Evolutionary conservation across 169 alveolate species (phyloP).

Genomic region (Sarcocystis neurona): DNA sequence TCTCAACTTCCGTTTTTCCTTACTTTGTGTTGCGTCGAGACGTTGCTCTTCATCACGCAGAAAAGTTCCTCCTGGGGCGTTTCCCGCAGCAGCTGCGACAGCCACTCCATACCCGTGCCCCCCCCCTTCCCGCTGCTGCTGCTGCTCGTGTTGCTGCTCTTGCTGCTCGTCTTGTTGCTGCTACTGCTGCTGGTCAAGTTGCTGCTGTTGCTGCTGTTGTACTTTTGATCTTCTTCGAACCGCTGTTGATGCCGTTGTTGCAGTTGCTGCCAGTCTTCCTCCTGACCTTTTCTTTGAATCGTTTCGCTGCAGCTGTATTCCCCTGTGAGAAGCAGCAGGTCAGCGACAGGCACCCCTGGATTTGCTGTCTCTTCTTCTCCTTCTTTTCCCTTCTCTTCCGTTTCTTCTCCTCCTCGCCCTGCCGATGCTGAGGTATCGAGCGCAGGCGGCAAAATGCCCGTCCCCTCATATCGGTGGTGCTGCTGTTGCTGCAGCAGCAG

Average conservation of each 20-base stretch:
- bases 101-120: neutral
- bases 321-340: too few relatives aligned
- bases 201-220: neutral
- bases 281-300: too few relatives aligned
- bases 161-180: neutral
- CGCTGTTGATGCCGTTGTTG: neutral
- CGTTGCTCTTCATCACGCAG: conserved; percentile 60
- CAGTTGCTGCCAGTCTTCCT: neutral
- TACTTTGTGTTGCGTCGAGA: conserved; percentile 62
- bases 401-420: too few relatives aligned
- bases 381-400: neutral
- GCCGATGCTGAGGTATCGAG: too few relatives aligned
- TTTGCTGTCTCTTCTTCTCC: neutral
- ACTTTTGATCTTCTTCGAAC: neutral
- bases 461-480: too few relatives aligned
- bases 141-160: conserved; percentile 4
- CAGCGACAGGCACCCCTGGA: neutral
- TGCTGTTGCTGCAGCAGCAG: too few relatives aligned
- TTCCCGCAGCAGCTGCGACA: conserved; percentile 13
- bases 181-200: neutral
- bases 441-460: too few relatives aligned
- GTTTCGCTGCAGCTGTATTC: too few relatives aligned
- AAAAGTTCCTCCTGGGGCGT: conserved; percentile 51
- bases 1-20: neutral
- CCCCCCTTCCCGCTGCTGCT: neutral